phyloP scores from a whole-genome alignment of 805 yeast genomes.

The Nakazawaea wyomingensis region DNA sequence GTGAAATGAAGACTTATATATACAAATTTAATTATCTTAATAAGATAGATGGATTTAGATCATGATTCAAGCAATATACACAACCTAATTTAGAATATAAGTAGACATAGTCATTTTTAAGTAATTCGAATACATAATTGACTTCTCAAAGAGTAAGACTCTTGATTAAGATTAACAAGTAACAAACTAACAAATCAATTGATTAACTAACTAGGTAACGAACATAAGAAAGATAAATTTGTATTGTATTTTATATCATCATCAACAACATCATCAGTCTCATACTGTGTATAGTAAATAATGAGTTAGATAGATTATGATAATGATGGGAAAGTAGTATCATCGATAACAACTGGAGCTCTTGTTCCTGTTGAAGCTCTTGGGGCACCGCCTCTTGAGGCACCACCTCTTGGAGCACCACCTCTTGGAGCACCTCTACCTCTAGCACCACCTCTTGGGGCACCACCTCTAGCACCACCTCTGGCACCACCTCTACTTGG shows the following conservation, averaged over 20 bases:
- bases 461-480: constrained; percentile 24
- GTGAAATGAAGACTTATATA: too few species aligned
- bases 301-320: constrained; percentile 28
- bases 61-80: too few species aligned
- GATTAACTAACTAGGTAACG: not conserved
- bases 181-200: not conserved
- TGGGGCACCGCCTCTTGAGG: constrained; percentile 25
- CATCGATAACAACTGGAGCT: constrained; percentile 40
- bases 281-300: too few species aligned
- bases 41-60: too few species aligned
- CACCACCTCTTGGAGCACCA: constrained; percentile 24
- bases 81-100: too few species aligned
- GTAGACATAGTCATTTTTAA: too few species aligned
- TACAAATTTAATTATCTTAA: too few species aligned
- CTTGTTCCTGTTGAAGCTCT: constrained; percentile 22
- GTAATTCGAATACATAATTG: too few species aligned
- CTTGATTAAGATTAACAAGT: too few species aligned
- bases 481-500: constrained; percentile 20
- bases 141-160: too few species aligned
- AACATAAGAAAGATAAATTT: not conserved
- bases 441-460: constrained; percentile 10
- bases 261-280: not conserved
- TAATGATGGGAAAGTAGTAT: constrained; percentile 73
- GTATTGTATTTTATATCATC: not conserved
- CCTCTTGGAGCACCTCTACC: constrained; percentile 24